phyloP scores from a whole-genome alignment of 1,284 basidiomycete genomes.

The Pascua guehoae region DNA sequence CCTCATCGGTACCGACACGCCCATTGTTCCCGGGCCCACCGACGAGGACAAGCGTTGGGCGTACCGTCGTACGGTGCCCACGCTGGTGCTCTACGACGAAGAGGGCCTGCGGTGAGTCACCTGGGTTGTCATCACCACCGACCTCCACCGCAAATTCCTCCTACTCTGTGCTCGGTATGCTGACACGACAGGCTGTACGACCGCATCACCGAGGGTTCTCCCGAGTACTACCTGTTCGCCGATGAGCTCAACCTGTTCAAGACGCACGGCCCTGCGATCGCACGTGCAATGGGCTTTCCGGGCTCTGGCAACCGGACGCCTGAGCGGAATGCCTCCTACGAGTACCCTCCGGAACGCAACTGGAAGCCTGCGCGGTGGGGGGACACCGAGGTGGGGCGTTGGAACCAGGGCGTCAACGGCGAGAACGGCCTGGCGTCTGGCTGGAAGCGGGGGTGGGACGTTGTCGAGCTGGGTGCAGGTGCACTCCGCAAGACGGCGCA shows the following conservation, averaged over 20 bases:
- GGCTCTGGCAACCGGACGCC: not conserved
- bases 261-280: slow-evolving; percentile 52
- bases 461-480: slow-evolving; percentile 84
- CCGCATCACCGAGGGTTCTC: slow-evolving; percentile 71
- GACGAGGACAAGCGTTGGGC: slow-evolving; percentile 41
- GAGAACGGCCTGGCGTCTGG: slow-evolving; percentile 51
- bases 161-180: not conserved
- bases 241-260: slow-evolving; percentile 55
- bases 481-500: slow-evolving; percentile 86
- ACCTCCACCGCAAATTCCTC: not conserved
- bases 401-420: slow-evolving; percentile 61
- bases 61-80: slow-evolving; percentile 67
- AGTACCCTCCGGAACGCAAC: slow-evolving; percentile 10
- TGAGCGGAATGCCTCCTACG: slow-evolving; percentile 2
- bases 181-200: slow-evolving; percentile 41
- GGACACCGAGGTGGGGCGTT: slow-evolving; percentile 63
- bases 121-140: no score
- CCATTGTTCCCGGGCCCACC: slow-evolving; percentile 34
- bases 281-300: slow-evolving; percentile 52
- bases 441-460: slow-evolving; percentile 53
- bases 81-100: slow-evolving; percentile 82
- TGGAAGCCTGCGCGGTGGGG: slow-evolving; percentile 53
- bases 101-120: slow-evolving; percentile 59
- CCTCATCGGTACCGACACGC: slow-evolving; percentile 24
- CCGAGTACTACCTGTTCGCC: slow-evolving; percentile 84